Evolutionary conservation across 306 rosid genomes (phyloP).

Genomic region (Trifolium dubium): DNA sequence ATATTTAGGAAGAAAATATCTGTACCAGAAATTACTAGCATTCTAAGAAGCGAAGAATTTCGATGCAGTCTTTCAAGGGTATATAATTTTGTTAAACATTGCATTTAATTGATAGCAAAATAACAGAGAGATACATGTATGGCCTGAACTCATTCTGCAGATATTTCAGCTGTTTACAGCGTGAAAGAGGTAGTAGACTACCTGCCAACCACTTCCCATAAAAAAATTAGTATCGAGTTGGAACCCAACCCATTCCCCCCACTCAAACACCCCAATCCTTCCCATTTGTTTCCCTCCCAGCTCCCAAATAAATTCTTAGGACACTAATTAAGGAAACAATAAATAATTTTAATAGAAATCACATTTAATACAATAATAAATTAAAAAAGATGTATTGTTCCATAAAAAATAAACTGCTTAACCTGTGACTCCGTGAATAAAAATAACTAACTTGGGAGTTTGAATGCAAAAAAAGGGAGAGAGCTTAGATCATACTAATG

Average conservation of each 20-base stretch:
- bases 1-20: neutral
- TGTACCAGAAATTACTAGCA: neutral
- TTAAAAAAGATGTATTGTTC: too few relatives aligned
- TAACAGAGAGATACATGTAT: neutral
- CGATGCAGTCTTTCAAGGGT: neutral
- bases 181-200: constrained; percentile 1
- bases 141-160: neutral
- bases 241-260: too few relatives aligned
- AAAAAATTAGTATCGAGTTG: neutral
- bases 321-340: neutral
- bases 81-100: neutral
- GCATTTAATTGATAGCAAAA: neutral
- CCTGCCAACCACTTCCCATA: neutral
- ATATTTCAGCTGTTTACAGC: neutral
- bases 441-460: neutral
- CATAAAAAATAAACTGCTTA: too few relatives aligned
- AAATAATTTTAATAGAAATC: too few relatives aligned
- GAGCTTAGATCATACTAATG: neutral
- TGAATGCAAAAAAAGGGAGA: neutral
- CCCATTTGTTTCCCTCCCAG: too few relatives aligned
- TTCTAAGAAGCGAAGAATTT: neutral
- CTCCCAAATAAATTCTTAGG: neutral
- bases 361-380: too few relatives aligned
- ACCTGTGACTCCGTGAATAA: too few relatives aligned
- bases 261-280: neutral